phyloP scores from a whole-genome alignment of 495 filamentous ascomycete species.

The Hapsidospora chrysogenum region DNA sequence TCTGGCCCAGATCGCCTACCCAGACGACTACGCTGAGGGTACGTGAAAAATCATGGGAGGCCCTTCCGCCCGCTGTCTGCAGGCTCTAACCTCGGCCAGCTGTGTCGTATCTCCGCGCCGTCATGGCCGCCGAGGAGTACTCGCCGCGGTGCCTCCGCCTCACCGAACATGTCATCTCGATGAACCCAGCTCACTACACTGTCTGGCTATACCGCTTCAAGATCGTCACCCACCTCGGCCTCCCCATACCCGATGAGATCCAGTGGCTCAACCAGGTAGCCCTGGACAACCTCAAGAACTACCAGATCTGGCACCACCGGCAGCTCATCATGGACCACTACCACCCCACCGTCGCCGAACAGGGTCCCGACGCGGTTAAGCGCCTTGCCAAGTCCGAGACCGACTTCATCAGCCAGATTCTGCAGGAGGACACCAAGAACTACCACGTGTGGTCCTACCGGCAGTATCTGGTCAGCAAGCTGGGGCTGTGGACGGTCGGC shows the following conservation, averaged over 20 bases:
- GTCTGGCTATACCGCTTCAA: conserved; percentile 92
- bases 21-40: conserved; percentile 70
- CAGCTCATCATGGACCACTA: conserved; percentile 64
- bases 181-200: conserved; percentile 96
- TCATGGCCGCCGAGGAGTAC: conserved; percentile 81
- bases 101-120: conserved; percentile 71
- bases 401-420: conserved; percentile 65
- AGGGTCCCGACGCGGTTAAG: conserved; percentile 9
- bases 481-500: conserved; percentile 39
- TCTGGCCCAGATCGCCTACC: conserved; percentile 78
- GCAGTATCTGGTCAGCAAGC: conserved; percentile 78
- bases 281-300: conserved; percentile 80
- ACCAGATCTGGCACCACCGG: conserved; percentile 98
- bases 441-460: conserved; percentile 97
- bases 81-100: conserved; percentile 15
- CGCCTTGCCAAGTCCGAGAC: conserved; percentile 36
- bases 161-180: conserved; percentile 70
- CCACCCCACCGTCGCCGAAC: conserved; percentile 29
- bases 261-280: conserved; percentile 74
- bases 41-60: conserved; percentile 17
- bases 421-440: conserved; percentile 80
- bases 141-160: conserved; percentile 62
- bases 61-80: neutral
- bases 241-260: conserved; percentile 55
- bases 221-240: conserved; percentile 47